Evolutionary conservation across 2,329 filamentous ascomycete species (phyloP).

Genomic region (Ophiosphaerella narmari): DNA sequence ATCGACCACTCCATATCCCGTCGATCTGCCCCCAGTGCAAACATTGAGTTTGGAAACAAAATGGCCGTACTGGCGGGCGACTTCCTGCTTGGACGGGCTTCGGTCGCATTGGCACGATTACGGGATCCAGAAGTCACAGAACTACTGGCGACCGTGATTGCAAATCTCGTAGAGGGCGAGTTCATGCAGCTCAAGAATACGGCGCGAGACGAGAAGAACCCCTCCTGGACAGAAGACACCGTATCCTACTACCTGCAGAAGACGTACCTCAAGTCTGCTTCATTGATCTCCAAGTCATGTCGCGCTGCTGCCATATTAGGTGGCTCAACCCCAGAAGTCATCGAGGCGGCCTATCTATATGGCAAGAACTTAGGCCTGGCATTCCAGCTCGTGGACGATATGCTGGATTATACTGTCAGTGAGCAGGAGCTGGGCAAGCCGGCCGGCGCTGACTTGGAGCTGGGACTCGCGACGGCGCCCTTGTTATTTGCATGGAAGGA

Average conservation of each 20-base stretch:
- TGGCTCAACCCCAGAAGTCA: conserved; percentile 73
- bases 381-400: conserved; percentile 96
- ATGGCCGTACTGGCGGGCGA: conserved; percentile 99
- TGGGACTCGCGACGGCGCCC: conserved; percentile 91
- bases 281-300: conserved; percentile 94
- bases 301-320: conserved; percentile 87
- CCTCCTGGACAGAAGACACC: conserved; percentile 84
- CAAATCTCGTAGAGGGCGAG: conserved; percentile 96
- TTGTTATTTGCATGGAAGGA: conserved; percentile 95
- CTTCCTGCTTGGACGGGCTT: conserved; percentile 89
- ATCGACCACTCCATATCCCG: conserved; percentile 90
- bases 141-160: conserved; percentile 92
- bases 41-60: conserved; percentile 96
- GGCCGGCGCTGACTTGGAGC: conserved; percentile 88
- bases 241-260: conserved; percentile 95
- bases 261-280: conserved; percentile 96
- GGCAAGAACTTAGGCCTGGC: conserved; percentile 92
- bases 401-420: conserved; percentile 93
- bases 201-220: conserved; percentile 80
- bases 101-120: conserved; percentile 86
- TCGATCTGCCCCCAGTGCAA: conserved; percentile 83
- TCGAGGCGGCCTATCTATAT: conserved; percentile 90
- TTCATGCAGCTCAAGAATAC: conserved; percentile 99
- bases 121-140: conserved; percentile 94
- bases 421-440: conserved; percentile 90